These are phyloP conservation scores for Phytopythium litorale DNA, from an alignment of 352 stramenopile species.

Conservation along the genomic window DNA sequence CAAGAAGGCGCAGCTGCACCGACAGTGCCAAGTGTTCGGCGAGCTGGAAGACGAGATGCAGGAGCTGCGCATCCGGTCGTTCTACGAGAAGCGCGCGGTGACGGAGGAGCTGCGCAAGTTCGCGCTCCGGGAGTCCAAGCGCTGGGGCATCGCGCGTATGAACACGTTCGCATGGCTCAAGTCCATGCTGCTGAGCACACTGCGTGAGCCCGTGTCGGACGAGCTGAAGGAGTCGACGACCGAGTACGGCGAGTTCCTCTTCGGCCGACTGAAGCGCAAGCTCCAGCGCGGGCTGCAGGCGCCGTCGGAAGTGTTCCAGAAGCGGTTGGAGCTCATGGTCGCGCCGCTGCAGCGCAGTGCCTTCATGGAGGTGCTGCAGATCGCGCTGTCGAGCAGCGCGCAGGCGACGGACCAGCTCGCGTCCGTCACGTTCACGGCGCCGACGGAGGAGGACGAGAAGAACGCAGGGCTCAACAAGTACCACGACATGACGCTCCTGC, in stretches of 20 bases:
- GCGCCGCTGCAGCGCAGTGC: slow-evolving; percentile 26
- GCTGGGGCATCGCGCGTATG: slow-evolving; percentile 36
- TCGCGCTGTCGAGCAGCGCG: slow-evolving; percentile 31
- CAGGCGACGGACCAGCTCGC: slow-evolving; percentile 40
- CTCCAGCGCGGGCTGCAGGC: slow-evolving; percentile 27
- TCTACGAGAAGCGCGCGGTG: slow-evolving; percentile 47
- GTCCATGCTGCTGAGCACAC: slow-evolving; percentile 43
- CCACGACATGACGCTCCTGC: slow-evolving; percentile 28
- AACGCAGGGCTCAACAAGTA: slow-evolving; percentile 17
- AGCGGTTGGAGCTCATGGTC: slow-evolving; percentile 33
- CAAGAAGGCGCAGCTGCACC: slow-evolving; percentile 48
- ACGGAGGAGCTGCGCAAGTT: slow-evolving; percentile 46
- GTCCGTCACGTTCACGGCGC: slow-evolving; percentile 42
- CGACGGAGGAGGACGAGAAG: slow-evolving; percentile 43
- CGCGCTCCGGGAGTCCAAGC: slow-evolving; percentile 19
- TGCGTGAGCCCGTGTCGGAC: slow-evolving; percentile 29
- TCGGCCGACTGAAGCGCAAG: slow-evolving; percentile 28
- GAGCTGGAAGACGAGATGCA: slow-evolving; percentile 64
- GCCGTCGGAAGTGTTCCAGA: slow-evolving; percentile 29
- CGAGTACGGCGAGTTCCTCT: slow-evolving; percentile 33
- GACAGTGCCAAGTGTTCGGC: slow-evolving; percentile 55
- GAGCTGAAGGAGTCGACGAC: slow-evolving; percentile 31
- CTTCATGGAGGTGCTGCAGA: slow-evolving; percentile 41
- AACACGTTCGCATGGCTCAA: slow-evolving; percentile 48
- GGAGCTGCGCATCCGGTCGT: slow-evolving; percentile 44